These are phyloP conservation scores for Amanita subjunquillea DNA, from an alignment of 768 basidiomycete genomes.

Conservation along the genomic window DNA sequence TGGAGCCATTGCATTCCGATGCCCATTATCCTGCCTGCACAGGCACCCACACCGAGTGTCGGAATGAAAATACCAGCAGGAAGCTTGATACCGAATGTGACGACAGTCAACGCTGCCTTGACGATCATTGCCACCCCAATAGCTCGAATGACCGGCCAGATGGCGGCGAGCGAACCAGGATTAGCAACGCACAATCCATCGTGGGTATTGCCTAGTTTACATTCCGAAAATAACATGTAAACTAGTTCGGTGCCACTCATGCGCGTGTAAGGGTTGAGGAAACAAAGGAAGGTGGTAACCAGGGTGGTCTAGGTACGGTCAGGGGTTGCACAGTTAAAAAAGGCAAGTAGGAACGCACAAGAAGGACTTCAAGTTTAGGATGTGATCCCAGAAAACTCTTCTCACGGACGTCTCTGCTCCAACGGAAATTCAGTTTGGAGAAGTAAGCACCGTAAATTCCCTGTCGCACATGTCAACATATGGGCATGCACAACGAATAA, in stretches of 20 bases:
- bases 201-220: conserved; percentile 43
- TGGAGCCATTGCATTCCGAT: conserved; percentile 72
- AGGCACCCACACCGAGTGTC: conserved; percentile 89
- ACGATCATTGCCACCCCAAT: conserved; percentile 73
- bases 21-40: conserved; percentile 82
- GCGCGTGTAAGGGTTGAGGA: conserved; percentile 81
- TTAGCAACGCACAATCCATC: conserved; percentile 65
- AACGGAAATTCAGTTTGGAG: conserved; percentile 83
- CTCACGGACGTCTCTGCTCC: conserved; percentile 76
- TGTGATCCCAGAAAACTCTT: conserved; percentile 73
- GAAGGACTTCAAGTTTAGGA: conserved; percentile 72
- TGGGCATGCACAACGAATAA: conserved; percentile 3
- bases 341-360: conserved; percentile 37
- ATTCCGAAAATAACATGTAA: conserved; percentile 86
- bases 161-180: conserved; percentile 40
- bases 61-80: conserved; percentile 97
- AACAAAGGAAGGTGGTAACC: conserved; percentile 68
- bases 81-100: conserved; percentile 89
- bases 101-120: conserved; percentile 70
- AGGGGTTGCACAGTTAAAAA: neutral
- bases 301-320: conserved; percentile 50
- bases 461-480: conserved; percentile 23
- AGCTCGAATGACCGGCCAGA: conserved; percentile 52
- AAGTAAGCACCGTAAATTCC: conserved; percentile 93
- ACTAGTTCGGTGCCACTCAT: conserved; percentile 97